Evolutionary conservation across 164 flowering plant genomes (phyloP).

Genomic region (Magnolia sinica): DNA sequence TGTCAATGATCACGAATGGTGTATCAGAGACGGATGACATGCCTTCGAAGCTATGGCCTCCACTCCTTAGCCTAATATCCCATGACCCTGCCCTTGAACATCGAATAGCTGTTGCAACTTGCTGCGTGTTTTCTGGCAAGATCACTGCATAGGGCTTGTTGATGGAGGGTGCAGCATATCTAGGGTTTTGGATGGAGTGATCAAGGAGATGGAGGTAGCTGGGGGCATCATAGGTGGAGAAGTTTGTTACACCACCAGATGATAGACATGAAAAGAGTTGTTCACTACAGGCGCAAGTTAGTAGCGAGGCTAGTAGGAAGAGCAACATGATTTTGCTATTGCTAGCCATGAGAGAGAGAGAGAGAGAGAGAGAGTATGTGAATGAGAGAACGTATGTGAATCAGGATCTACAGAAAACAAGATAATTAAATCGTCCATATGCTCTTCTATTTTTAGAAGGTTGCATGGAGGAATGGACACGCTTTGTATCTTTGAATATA

Average conservation of each 20-base stretch:
- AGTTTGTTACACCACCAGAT: constrained; percentile 13
- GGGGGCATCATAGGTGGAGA: constrained; percentile 4
- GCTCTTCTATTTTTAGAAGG: no score
- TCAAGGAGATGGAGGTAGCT: background rate
- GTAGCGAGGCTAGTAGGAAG: constrained; percentile 5
- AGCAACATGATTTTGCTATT: background rate
- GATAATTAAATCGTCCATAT: no score
- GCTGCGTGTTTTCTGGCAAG: background rate
- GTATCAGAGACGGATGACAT: constrained; percentile 2
- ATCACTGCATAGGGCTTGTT: background rate
- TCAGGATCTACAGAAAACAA: background rate
- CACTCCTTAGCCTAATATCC: background rate
- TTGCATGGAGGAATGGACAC: no score
- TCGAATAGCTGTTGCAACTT: background rate
- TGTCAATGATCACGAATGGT: constrained; percentile 8
- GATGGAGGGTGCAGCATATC: constrained; percentile 1
- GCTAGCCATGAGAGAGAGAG: background rate
- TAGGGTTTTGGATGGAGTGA: constrained; percentile 3
- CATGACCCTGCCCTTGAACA: background rate
- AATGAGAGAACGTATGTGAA: background rate
- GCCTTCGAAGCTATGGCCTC: constrained; percentile 13
- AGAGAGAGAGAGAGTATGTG: background rate
- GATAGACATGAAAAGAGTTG: constrained; percentile 16
- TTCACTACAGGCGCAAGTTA: background rate
- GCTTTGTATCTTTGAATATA: no score